These are phyloP conservation scores for Penicillium salamii DNA, from an alignment of 495 filamentous ascomycete species.

Conservation along the genomic window DNA sequence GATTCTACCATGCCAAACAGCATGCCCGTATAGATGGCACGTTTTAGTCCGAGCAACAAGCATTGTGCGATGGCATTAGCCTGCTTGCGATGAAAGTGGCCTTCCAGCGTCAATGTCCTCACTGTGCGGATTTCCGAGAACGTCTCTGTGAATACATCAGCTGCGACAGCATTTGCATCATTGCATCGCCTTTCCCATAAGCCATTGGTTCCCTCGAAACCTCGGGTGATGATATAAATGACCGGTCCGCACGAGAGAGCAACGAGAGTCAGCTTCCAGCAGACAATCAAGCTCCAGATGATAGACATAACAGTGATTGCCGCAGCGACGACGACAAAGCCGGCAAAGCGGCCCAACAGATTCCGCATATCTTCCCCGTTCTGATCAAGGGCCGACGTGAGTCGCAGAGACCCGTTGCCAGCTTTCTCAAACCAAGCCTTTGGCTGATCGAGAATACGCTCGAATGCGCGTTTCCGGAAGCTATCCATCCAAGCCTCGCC, in stretches of 20 bases:
- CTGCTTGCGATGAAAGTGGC: slow-evolving; percentile 70
- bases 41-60: slow-evolving; percentile 29
- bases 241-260: slow-evolving; percentile 66
- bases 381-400: slow-evolving; percentile 72
- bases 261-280: slow-evolving; percentile 82
- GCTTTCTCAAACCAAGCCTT: slow-evolving; percentile 78
- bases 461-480: slow-evolving; percentile 65
- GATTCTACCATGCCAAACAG: slow-evolving; percentile 77
- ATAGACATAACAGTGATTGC: slow-evolving; percentile 65
- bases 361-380: slow-evolving; percentile 87
- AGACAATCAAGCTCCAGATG: slow-evolving; percentile 68
- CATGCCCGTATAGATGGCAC: slow-evolving; percentile 59
- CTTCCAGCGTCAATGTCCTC: slow-evolving; percentile 71
- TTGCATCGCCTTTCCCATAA: slow-evolving; percentile 71
- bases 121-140: slow-evolving; percentile 83
- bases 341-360: slow-evolving; percentile 73
- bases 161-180: slow-evolving; percentile 51
- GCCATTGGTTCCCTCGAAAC: slow-evolving; percentile 58
- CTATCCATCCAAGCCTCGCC: slow-evolving; percentile 78
- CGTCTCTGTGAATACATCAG: slow-evolving; percentile 69
- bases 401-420: slow-evolving; percentile 56
- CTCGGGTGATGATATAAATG: slow-evolving; percentile 61
- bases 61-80: slow-evolving; percentile 38
- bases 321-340: slow-evolving; percentile 60
- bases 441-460: slow-evolving; percentile 73